Percentiles rank a stretch among this genome's conserved stretches.
These are phyloP conservation scores for Penicillium waksmanii DNA, from an alignment of 495 filamentous ascomycete species.

Conservation along the genomic window DNA sequence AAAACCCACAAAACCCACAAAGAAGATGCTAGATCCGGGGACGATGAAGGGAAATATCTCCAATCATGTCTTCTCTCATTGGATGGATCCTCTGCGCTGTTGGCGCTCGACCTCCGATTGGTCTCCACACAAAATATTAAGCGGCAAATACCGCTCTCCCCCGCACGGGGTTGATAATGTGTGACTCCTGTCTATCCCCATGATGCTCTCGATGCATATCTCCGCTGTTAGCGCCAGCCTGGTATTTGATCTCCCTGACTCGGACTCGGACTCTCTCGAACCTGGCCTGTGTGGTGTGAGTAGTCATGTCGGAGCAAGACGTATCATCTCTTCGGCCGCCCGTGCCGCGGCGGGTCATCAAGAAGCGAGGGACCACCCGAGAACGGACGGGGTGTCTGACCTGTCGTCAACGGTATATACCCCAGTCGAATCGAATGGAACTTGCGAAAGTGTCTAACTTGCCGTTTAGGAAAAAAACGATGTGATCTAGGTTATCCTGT, in stretches of 20 bases:
- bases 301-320: slow-evolving; percentile 11
- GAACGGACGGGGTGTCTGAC: slow-evolving; percentile 21
- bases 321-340: background rate
- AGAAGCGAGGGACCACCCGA: slow-evolving; percentile 20
- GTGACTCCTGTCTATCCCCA: background rate
- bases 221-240: slow-evolving; percentile 8
- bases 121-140: background rate
- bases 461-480: slow-evolving; percentile 15
- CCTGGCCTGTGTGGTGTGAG: background rate
- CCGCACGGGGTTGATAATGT: background rate
- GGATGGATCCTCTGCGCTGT: slow-evolving; percentile 6
- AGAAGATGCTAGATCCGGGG: background rate
- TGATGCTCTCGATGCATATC: background rate
- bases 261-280: background rate
- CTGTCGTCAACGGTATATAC: slow-evolving; percentile 19
- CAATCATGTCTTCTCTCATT: background rate
- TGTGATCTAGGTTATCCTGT: slow-evolving; percentile 21
- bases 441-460: background rate
- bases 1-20: background rate
- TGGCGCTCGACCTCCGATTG: slow-evolving; percentile 9
- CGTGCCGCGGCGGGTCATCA: slow-evolving; percentile 13
- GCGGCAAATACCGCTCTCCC: slow-evolving; percentile 1
- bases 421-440: background rate
- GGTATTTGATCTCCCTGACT: background rate
- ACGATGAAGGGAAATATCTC: background rate